Evolutionary conservation across 2,329 filamentous ascomycete species (phyloP).

Genomic region (Aureobasidium lini): DNA sequence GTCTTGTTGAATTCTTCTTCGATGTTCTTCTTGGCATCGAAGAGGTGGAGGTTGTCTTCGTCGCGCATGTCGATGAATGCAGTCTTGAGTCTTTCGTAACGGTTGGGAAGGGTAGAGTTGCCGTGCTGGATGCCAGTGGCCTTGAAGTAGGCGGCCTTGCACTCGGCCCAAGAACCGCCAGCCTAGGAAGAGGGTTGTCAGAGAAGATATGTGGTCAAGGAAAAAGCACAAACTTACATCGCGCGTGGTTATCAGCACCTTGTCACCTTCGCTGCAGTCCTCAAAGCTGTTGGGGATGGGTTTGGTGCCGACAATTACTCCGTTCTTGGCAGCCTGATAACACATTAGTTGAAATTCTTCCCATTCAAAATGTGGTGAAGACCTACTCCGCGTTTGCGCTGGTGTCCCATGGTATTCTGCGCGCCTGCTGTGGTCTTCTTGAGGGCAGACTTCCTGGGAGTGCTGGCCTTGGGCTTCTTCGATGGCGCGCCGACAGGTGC

Average conservation of each 20-base stretch:
- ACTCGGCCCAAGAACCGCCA: conserved; percentile 21
- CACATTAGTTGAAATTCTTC: background rate
- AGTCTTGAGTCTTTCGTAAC: conserved; percentile 32
- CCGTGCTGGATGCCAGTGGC: conserved; percentile 29
- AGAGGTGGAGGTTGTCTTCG: conserved; percentile 29
- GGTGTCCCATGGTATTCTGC: background rate
- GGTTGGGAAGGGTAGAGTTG: conserved; percentile 30
- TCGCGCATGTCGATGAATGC: conserved; percentile 31
- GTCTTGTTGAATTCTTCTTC: conserved; percentile 33
- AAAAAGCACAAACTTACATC: conserved; percentile 16
- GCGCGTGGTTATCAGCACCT: conserved; percentile 23
- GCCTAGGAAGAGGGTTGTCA: background rate
- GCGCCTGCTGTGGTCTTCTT: background rate
- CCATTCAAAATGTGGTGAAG: background rate
- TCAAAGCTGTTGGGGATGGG: conserved; percentile 20
- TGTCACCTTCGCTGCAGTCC: conserved; percentile 24
- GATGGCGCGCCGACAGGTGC: background rate
- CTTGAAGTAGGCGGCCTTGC: conserved; percentile 22
- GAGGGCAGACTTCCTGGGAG: background rate
- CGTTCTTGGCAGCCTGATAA: background rate
- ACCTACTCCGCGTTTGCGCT: background rate
- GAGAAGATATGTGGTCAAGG: background rate
- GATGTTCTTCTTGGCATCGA: conserved; percentile 32
- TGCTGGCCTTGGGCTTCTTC: background rate
- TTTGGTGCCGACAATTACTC: conserved; percentile 18